These are phyloP conservation scores for Metschnikowia anglica DNA, from an alignment of 805 yeast species.

Conservation along the genomic window DNA sequence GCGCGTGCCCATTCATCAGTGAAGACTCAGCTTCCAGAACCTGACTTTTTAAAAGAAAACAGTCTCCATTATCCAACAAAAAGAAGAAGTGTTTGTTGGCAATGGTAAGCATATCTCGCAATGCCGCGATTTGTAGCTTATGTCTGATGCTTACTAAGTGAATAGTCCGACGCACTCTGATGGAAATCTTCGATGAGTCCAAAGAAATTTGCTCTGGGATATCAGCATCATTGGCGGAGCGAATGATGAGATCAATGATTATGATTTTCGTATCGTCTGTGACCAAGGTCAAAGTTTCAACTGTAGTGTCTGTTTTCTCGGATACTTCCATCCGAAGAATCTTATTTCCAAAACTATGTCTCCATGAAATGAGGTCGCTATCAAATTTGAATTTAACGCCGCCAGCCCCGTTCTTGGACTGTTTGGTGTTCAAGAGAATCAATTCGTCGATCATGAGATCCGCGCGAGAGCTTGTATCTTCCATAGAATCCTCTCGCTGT, in stretches of 20 bases:
- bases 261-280: constrained; percentile 31
- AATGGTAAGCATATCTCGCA: constrained; percentile 28
- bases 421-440: constrained; percentile 32
- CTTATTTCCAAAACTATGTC: constrained; percentile 31
- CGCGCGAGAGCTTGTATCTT: constrained; percentile 10
- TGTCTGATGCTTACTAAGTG: constrained; percentile 34
- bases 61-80: constrained; percentile 39
- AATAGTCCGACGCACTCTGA: constrained; percentile 33
- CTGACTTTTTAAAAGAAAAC: constrained; percentile 37
- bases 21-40: constrained; percentile 4
- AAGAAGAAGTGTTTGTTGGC: constrained; percentile 35
- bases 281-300: constrained; percentile 25
- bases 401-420: constrained; percentile 35
- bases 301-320: not conserved
- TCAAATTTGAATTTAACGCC: constrained; percentile 33
- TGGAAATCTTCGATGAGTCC: constrained; percentile 26
- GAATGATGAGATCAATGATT: constrained; percentile 25
- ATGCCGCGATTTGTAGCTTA: constrained; percentile 25
- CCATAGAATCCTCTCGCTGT: constrained; percentile 17
- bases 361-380: constrained; percentile 41
- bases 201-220: constrained; percentile 3
- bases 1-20: constrained; percentile 3
- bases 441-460: constrained; percentile 34
- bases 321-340: constrained; percentile 24
- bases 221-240: constrained; percentile 7